phyloP scores from a whole-genome alignment of 2,329 filamentous ascomycete genomes.

The Colletotrichum paranaense region DNA sequence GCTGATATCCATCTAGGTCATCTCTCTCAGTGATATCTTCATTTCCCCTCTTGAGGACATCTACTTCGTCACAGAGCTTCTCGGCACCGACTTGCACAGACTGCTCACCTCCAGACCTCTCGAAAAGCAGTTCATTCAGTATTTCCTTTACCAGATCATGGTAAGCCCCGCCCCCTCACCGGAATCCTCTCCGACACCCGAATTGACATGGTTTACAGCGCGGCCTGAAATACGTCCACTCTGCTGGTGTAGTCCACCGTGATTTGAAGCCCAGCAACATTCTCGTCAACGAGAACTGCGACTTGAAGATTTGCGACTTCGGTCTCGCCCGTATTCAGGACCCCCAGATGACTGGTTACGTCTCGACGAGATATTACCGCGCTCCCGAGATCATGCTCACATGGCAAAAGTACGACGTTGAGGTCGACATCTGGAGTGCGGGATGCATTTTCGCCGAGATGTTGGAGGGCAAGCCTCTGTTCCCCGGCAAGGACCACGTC shows the following conservation, averaged over 20 bases:
- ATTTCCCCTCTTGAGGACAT: slow-evolving; percentile 99
- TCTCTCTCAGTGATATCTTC: slow-evolving; percentile 99
- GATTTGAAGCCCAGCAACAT: slow-evolving; percentile 99
- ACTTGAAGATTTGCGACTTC: slow-evolving; percentile 99
- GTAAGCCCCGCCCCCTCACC: slow-evolving; percentile 62
- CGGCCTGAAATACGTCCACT: slow-evolving; percentile 98
- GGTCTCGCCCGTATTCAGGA: slow-evolving; percentile 97
- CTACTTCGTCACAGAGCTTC: slow-evolving; percentile 97
- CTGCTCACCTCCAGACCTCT: slow-evolving; percentile 94
- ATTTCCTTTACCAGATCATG: slow-evolving; percentile 99
- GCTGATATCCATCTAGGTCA: slow-evolving; percentile 71
- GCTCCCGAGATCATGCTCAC: slow-evolving; percentile 99
- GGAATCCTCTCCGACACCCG: slow-evolving; percentile 5
- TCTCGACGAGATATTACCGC: slow-evolving; percentile 98
- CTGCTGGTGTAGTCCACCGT: slow-evolving; percentile 95
- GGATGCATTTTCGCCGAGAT: slow-evolving; percentile 99
- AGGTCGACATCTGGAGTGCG: slow-evolving; percentile 99
- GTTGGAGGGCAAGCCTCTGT: slow-evolving; percentile 97
- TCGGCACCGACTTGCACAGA: slow-evolving; percentile 96
- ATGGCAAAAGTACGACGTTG: slow-evolving; percentile 99
- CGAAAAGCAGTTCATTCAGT: slow-evolving; percentile 99
- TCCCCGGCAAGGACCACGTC: slow-evolving; percentile 99
- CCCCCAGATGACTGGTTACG: slow-evolving; percentile 99
- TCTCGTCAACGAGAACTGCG: slow-evolving; percentile 99
- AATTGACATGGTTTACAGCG: slow-evolving; percentile 66